These are phyloP conservation scores for Phytopythium chamaehyphon DNA, from an alignment of 352 stramenopile genomes.

Conservation along the genomic window DNA sequence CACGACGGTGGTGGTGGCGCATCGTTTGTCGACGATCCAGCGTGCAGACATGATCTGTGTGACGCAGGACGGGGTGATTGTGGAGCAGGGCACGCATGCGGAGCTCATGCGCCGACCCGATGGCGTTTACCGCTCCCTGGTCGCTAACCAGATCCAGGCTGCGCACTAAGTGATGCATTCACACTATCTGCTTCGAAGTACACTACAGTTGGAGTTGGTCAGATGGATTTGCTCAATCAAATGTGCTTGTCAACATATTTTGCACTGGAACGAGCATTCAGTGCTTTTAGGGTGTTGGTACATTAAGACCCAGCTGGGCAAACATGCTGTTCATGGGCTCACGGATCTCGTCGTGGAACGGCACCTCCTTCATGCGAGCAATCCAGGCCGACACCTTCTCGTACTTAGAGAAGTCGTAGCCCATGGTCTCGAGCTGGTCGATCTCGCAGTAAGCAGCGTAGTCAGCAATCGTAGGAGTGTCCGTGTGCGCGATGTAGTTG, in stretches of 20 bases:
- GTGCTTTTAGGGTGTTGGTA: neutral
- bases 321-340: slow-evolving; percentile 8
- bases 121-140: slow-evolving; percentile 37
- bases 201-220: no score
- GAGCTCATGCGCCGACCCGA: slow-evolving; percentile 27
- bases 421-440: slow-evolving; percentile 46
- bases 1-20: slow-evolving; percentile 77
- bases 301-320: slow-evolving; percentile 1
- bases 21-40: slow-evolving; percentile 86
- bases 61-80: slow-evolving; percentile 60
- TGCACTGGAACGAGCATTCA: neutral
- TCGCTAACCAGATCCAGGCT: slow-evolving; percentile 26
- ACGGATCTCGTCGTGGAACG: slow-evolving; percentile 17
- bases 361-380: slow-evolving; percentile 22
- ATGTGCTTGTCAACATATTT: no score
- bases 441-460: slow-evolving; percentile 48
- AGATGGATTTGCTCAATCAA: neutral
- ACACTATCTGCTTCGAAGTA: no score
- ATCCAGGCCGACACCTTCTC: slow-evolving; percentile 37
- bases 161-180: slow-evolving; percentile 8
- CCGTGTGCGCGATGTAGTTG: slow-evolving; percentile 34
- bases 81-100: slow-evolving; percentile 88
- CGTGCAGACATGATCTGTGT: slow-evolving; percentile 63
- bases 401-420: slow-evolving; percentile 38
- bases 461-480: slow-evolving; percentile 40